Evolutionary conservation across 257 asterid species (phyloP).

Genomic region (Leonotis leonurus): DNA sequence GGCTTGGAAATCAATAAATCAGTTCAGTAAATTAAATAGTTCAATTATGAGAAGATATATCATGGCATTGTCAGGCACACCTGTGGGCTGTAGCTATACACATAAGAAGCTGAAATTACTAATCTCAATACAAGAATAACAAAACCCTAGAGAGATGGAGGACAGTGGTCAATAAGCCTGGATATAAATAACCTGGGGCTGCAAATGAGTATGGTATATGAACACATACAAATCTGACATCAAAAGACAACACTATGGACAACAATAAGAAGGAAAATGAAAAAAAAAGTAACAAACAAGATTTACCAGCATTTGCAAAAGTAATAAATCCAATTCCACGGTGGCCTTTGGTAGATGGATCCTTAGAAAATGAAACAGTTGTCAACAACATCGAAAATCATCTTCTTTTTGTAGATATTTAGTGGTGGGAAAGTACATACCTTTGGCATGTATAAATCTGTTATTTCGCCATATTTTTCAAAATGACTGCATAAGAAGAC

Average conservation of each 20-base stretch:
- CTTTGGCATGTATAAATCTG: slow-evolving; percentile 98
- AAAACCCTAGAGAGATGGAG: too few species aligned
- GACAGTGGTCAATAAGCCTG: neutral
- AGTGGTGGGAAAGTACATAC: slow-evolving; percentile 30
- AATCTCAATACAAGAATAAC: too few species aligned
- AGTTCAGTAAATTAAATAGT: neutral
- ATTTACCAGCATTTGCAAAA: slow-evolving; percentile 71
- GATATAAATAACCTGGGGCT: neutral
- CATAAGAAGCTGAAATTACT: neutral
- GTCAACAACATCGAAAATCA: neutral
- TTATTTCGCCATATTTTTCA: slow-evolving; percentile 81
- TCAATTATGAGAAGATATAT: neutral
- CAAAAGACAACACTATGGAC: neutral
- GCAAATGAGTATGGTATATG: neutral
- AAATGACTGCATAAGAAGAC: slow-evolving; percentile 62
- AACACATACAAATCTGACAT: neutral
- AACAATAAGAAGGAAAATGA: neutral
- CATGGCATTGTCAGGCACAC: neutral
- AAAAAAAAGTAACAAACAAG: slow-evolving; percentile 4
- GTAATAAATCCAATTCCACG: slow-evolving; percentile 99
- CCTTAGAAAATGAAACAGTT: slow-evolving; percentile 37
- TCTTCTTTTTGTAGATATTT: neutral
- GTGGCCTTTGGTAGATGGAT: slow-evolving; percentile 82
- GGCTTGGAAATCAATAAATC: neutral
- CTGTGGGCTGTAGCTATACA: neutral